Evolutionary conservation across 2,329 filamentous ascomycete species (phyloP).

Genomic region (Botrytis tulipae): DNA sequence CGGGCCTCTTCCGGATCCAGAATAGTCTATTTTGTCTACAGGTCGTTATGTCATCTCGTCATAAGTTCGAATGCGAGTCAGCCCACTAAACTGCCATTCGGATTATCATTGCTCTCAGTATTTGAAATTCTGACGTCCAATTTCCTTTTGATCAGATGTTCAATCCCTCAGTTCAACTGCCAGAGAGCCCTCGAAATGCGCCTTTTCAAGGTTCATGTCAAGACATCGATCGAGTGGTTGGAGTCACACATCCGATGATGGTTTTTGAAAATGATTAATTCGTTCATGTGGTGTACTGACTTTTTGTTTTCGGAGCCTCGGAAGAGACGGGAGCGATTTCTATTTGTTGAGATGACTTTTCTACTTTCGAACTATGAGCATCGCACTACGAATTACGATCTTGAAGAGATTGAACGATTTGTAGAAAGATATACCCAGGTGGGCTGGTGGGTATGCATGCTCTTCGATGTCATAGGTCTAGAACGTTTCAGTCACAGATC

Average conservation of each 20-base stretch:
- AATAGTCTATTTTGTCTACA: background rate
- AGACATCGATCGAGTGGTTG: background rate
- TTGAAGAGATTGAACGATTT: background rate
- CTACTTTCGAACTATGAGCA: background rate
- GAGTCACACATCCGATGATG: background rate
- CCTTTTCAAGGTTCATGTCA: background rate
- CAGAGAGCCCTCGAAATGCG: background rate
- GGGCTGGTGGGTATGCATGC: too few relatives aligned
- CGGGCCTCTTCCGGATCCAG: background rate
- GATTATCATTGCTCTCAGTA: background rate
- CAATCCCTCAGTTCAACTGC: background rate
- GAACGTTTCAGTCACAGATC: background rate
- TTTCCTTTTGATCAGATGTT: background rate
- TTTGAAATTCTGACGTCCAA: background rate
- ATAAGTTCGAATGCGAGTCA: background rate
- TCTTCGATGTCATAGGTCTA: background rate
- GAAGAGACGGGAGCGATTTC: background rate
- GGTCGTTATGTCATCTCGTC: background rate
- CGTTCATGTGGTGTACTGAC: background rate
- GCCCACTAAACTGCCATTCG: background rate
- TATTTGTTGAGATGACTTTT: background rate
- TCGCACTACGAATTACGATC: background rate
- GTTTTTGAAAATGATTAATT: background rate
- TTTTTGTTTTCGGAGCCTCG: background rate
- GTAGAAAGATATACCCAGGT: background rate